Percentiles rank a stretch among this genome's conserved stretches.
Evolutionary conservation across 179 eudicot genomes (phyloP).

Genomic region (Beta corolliflora): DNA sequence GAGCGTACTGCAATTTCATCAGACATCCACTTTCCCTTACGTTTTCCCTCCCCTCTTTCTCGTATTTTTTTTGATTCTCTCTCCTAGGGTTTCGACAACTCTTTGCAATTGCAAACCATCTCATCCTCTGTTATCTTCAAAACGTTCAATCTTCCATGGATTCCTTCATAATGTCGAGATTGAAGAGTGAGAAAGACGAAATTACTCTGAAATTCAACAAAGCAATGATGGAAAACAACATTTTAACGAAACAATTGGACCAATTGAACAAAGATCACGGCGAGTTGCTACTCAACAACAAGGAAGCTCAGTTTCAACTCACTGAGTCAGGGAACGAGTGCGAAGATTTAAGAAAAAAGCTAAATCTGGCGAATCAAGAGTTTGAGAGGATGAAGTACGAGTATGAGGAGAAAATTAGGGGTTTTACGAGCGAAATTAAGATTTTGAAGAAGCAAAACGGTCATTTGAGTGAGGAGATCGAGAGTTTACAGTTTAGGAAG

Average conservation of each 20-base stretch:
- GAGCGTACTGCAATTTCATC: no score
- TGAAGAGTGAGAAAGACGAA: background rate
- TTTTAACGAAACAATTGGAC: conserved; percentile 12
- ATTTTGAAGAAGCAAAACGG: conserved; percentile 6
- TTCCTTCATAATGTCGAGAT: background rate
- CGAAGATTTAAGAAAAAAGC: background rate
- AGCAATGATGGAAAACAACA: background rate
- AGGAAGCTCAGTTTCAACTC: background rate
- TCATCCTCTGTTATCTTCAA: no score
- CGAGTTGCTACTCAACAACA: background rate
- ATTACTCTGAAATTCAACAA: background rate
- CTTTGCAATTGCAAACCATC: background rate
- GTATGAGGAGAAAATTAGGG: background rate
- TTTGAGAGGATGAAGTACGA: background rate
- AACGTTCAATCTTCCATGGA: background rate
- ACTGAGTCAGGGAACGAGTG: background rate
- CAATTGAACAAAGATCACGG: conserved; percentile 13
- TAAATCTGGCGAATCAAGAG: background rate
- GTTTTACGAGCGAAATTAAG: background rate
- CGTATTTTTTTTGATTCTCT: background rate
- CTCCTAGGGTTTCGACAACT: background rate
- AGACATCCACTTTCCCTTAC: background rate
- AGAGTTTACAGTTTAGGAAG: no score
- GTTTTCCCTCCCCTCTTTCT: background rate
- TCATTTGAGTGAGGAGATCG: conserved; percentile 14